Evolutionary conservation across 108 stramenopile genomes (phyloP).

Genomic region (Phaeodactylum tricornutum): DNA sequence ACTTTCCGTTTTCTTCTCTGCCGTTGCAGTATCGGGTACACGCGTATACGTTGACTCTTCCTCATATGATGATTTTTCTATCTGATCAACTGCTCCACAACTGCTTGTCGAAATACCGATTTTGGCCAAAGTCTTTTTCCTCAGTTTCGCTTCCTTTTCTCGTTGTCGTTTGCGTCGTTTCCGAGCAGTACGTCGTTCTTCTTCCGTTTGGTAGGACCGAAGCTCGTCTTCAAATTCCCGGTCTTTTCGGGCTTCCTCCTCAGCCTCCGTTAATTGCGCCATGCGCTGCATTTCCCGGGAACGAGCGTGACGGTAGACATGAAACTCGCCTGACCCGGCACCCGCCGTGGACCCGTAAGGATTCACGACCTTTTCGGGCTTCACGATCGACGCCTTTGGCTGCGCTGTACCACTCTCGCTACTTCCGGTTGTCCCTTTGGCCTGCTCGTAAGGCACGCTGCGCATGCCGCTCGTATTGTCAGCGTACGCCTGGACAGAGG

Average conservation of each 20-base stretch:
- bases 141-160: conserved; percentile 74
- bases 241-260: conserved; percentile 31
- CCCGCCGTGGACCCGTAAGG: conserved; percentile 85
- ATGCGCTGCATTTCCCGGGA: conserved; percentile 69
- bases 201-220: neutral
- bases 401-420: neutral
- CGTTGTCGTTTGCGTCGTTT: conserved; percentile 63
- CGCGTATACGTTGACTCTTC: conserved; percentile 6
- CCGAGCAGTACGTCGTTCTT: conserved; percentile 15
- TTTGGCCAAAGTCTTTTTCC: conserved; percentile 63
- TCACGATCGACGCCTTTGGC: conserved; percentile 19
- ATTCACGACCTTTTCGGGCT: conserved; percentile 80
- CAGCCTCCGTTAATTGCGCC: conserved; percentile 45
- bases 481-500: conserved; percentile 76
- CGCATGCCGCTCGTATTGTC: conserved; percentile 71
- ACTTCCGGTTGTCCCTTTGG: conserved; percentile 26
- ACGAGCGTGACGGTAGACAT: conserved; percentile 85
- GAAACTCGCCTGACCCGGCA: conserved; percentile 84
- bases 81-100: no score
- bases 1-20: neutral
- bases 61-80: neutral
- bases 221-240: conserved; percentile 35
- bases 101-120: conserved; percentile 44
- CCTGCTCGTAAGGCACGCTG: conserved; percentile 68
- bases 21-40: neutral